Evolutionary conservation across 768 basidiomycete species (phyloP).

Genomic region (Leccinum variicolor): DNA sequence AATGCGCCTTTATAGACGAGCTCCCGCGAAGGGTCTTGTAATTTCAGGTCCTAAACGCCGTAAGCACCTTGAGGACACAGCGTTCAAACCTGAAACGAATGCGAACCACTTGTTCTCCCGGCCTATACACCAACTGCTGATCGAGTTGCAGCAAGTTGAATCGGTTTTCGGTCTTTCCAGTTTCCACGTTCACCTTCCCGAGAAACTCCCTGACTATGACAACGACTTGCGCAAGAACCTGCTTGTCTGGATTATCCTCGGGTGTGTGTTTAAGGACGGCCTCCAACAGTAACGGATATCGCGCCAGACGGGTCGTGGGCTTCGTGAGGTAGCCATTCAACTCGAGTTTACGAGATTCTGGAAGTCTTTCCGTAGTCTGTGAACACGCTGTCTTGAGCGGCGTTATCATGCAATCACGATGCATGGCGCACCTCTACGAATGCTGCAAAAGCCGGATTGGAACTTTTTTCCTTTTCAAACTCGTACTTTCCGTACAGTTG

Average conservation of each 20-base stretch:
- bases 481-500: constrained; percentile 98
- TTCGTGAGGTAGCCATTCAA: constrained; percentile 97
- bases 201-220: constrained; percentile 78
- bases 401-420: not conserved
- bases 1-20: constrained; percentile 87
- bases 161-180: constrained; percentile 92
- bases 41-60: constrained; percentile 65
- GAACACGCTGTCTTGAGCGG: constrained; percentile 1
- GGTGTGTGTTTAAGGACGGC: constrained; percentile 91
- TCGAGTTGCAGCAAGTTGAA: constrained; percentile 95
- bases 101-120: constrained; percentile 86
- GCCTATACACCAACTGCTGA: constrained; percentile 85
- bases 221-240: constrained; percentile 71
- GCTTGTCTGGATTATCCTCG: constrained; percentile 86
- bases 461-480: constrained; percentile 97
- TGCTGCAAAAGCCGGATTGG: constrained; percentile 87
- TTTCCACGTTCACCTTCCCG: constrained; percentile 85
- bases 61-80: not conserved
- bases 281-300: constrained; percentile 91
- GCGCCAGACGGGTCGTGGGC: constrained; percentile 94
- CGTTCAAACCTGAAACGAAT: not conserved
- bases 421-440: constrained; percentile 80
- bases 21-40: constrained; percentile 86
- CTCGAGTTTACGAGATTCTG: constrained; percentile 94
- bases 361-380: constrained; percentile 85